Percentiles rank a stretch among this genome's conserved stretches.
Conservation (phyloP, 768 basidiomycete species). For the Amylocystis lapponica region DNA sequence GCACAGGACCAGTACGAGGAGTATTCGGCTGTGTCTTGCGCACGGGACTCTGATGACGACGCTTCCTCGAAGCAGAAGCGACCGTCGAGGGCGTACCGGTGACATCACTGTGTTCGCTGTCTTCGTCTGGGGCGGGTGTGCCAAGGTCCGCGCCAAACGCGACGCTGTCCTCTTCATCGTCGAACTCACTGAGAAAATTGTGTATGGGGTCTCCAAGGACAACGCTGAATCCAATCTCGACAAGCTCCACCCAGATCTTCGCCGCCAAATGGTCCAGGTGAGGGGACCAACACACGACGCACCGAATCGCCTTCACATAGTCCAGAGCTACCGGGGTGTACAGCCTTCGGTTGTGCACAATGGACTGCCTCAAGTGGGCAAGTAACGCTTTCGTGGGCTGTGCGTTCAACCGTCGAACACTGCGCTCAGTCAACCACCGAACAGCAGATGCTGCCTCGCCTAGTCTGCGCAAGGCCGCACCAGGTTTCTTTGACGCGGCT, state of each 20-base stretch:
- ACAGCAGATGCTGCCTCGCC: conserved; percentile 60
- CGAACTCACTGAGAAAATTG: conserved; percentile 26
- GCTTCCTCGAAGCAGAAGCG: conserved; percentile 2
- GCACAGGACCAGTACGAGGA: conserved; percentile 4
- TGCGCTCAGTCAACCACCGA: conserved; percentile 68
- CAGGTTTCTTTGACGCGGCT: conserved; percentile 32
- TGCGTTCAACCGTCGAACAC: conserved; percentile 48
- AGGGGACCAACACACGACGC: conserved; percentile 56
- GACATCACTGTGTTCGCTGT: conserved; percentile 5
- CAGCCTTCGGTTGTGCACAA: conserved; percentile 49
- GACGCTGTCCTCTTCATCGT: conserved; percentile 25
- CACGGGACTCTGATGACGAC: background rate
- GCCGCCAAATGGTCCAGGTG: conserved; percentile 75
- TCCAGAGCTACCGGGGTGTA: conserved; percentile 65
- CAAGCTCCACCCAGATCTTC: conserved; percentile 59
- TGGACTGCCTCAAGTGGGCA: conserved; percentile 55
- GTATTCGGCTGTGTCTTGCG: conserved; percentile 2
- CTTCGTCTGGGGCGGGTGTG: no score
- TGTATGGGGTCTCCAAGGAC: conserved; percentile 56
- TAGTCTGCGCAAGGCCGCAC: conserved; percentile 48
- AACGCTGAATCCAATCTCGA: conserved; percentile 72
- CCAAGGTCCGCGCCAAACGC: conserved; percentile 28
- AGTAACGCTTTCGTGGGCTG: conserved; percentile 52
- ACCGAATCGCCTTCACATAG: conserved; percentile 73
- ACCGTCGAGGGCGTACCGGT: background rate